Percentiles rank a stretch among this genome's conserved stretches.
phyloP scores from a whole-genome alignment of 495 filamentous ascomycete genomes.

The Podospora comata region DNA sequence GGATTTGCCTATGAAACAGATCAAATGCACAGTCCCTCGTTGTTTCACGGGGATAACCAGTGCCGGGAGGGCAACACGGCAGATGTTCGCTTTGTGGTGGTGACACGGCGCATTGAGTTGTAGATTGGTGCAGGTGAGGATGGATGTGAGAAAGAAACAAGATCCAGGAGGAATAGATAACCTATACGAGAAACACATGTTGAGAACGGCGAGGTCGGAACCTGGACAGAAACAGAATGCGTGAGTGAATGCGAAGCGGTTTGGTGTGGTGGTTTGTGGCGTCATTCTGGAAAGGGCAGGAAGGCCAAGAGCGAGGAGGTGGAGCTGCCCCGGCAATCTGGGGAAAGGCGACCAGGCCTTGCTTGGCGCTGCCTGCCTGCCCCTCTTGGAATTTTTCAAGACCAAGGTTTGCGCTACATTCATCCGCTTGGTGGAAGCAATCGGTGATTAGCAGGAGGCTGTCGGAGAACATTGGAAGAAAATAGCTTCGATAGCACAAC shows the following conservation, averaged over 20 bases:
- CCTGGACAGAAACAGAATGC: neutral
- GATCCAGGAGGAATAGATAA: neutral
- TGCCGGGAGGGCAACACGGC: neutral
- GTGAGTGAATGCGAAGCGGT: neutral
- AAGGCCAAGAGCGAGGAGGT: neutral
- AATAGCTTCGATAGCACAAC: neutral
- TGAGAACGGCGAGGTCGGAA: slow-evolving; percentile 2
- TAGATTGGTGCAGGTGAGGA: neutral
- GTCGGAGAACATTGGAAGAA: no score
- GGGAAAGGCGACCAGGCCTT: neutral
- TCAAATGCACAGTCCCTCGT: neutral
- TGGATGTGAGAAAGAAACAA: neutral
- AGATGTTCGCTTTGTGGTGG: neutral
- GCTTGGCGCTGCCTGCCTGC: neutral
- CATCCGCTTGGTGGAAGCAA: neutral
- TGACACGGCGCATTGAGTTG: neutral
- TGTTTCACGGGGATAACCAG: neutral
- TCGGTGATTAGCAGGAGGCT: neutral
- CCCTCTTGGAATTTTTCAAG: neutral
- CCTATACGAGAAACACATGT: neutral
- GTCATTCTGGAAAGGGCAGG: neutral
- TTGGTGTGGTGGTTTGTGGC: slow-evolving; percentile 4
- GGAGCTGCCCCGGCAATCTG: neutral
- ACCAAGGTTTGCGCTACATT: neutral
- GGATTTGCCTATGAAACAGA: neutral